A percentile compares a stretch with the other conserved stretches of the same genome.
These are phyloP conservation scores for Neurospora sublineolata DNA, from an alignment of 495 filamentous ascomycete genomes.

Conservation along the genomic window DNA sequence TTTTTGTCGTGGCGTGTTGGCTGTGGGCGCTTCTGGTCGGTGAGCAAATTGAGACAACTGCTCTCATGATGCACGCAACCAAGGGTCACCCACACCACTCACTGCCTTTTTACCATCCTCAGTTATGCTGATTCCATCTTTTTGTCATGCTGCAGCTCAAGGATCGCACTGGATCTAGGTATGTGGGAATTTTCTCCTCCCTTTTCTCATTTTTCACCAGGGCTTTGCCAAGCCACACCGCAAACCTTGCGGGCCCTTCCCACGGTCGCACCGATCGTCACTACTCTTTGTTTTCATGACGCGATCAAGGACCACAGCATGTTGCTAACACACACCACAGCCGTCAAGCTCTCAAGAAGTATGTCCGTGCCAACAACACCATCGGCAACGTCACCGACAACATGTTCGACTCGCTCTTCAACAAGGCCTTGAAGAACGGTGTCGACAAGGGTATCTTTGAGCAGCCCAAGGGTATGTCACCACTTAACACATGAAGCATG, in stretches of 20 bases:
- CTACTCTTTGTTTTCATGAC: slow-evolving; percentile 3
- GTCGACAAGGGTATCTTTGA: slow-evolving; percentile 83
- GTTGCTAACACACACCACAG: slow-evolving; percentile 42
- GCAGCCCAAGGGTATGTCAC: slow-evolving; percentile 81
- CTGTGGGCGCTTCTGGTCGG: slow-evolving; percentile 9
- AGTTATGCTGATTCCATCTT: slow-evolving; percentile 34
- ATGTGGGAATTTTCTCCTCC: slow-evolving; percentile 17
- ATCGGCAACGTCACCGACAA: slow-evolving; percentile 51
- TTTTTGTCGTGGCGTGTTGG: slow-evolving; percentile 28
- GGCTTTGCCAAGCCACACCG: slow-evolving; percentile 2
- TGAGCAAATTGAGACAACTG: slow-evolving; percentile 11
- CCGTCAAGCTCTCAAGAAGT: slow-evolving; percentile 95
- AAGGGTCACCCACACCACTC: neutral
- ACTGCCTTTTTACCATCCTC: neutral
- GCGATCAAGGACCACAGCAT: neutral
- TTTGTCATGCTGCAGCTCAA: slow-evolving; percentile 41
- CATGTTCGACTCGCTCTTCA: slow-evolving; percentile 85
- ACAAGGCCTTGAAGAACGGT: slow-evolving; percentile 79
- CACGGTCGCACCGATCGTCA: neutral
- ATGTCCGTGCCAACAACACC: slow-evolving; percentile 92
- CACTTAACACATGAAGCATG: neutral
- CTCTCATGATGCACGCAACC: slow-evolving; percentile 10
- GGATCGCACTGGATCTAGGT: slow-evolving; percentile 55
- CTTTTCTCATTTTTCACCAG: slow-evolving; percentile 1
- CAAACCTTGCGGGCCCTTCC: neutral